Conservation (phyloP, 2,329 filamentous ascomycete genomes). For the Aspergillus calidoustus region DNA sequence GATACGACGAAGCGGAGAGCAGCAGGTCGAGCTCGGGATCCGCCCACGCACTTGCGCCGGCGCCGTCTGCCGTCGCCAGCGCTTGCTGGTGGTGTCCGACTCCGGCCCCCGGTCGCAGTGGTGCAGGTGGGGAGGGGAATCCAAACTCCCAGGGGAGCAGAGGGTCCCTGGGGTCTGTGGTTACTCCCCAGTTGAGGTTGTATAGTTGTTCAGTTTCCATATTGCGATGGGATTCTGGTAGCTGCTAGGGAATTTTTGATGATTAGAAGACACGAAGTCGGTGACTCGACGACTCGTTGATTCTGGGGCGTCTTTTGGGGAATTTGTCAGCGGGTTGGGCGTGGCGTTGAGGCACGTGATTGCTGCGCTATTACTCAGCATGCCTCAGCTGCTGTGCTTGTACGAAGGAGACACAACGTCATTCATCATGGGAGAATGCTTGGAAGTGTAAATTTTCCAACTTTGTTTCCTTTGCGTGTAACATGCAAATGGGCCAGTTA, state of each 20-base stretch:
- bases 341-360: not conserved
- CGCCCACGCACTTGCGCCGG: not conserved
- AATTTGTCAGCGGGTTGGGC: not conserved
- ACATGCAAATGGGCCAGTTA: no score
- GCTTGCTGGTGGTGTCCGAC: not conserved
- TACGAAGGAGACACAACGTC: no score
- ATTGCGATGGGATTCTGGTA: not conserved
- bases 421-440: no score
- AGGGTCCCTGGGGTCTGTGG: not conserved
- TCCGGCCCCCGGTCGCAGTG: not conserved
- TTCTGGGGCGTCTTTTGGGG: not conserved
- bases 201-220: constrained; percentile 3
- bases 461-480: no score
- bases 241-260: not conserved
- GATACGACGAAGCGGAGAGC: constrained; percentile 28
- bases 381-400: not conserved
- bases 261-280: not conserved
- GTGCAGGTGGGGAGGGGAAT: not conserved
- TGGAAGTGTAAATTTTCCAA: no score
- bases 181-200: not conserved
- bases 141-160: not conserved
- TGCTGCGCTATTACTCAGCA: not conserved
- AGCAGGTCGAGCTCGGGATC: constrained; percentile 21
- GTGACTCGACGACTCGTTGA: not conserved
- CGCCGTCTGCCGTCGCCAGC: not conserved